Evolutionary conservation across 164 flowering plant species (phyloP).

Genomic region (Macadamia tetraphylla): DNA sequence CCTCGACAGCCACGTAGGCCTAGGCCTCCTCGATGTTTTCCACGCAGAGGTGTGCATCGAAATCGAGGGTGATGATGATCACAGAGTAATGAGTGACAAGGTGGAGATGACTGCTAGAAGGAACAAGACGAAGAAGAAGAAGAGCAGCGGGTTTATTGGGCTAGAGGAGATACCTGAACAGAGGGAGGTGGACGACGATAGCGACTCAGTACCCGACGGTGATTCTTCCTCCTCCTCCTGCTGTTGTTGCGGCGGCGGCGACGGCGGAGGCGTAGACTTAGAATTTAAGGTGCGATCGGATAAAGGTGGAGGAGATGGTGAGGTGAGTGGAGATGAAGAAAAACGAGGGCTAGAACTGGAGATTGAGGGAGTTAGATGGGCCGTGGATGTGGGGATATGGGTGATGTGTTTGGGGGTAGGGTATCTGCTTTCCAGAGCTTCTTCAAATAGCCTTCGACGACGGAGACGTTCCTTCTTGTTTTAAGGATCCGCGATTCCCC

Average conservation of each 20-base stretch:
- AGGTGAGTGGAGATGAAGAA: not conserved
- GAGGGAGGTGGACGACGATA: constrained; percentile 24
- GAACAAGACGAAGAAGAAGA: constrained; percentile 20
- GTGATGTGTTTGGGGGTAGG: constrained; percentile 73
- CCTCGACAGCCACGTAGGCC: constrained; percentile 22
- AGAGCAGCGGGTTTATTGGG: constrained; percentile 9
- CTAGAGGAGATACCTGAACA: constrained; percentile 82
- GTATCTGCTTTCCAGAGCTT: constrained; percentile 40
- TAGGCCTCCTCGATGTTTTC: constrained; percentile 7
- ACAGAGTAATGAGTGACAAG: constrained; percentile 36
- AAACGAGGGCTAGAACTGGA: constrained; percentile 18
- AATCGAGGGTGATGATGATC: constrained; percentile 26
- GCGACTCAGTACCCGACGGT: constrained; percentile 17
- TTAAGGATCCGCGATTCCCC: too few species aligned
- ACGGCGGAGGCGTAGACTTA: constrained; percentile 10
- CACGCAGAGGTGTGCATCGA: constrained; percentile 48
- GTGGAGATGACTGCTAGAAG: constrained; percentile 39
- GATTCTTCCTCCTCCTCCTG: constrained; percentile 1
- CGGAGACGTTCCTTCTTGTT: too few species aligned
- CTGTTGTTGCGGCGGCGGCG: constrained; percentile 18
- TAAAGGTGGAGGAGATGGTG: constrained; percentile 12
- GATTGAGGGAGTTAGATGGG: constrained; percentile 61
- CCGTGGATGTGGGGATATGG: constrained; percentile 77
- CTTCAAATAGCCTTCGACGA: too few species aligned
- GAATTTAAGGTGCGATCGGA: constrained; percentile 10